phyloP scores from a whole-genome alignment of 2,329 filamentous ascomycete genomes.

The Trichoderma aggressivum region DNA sequence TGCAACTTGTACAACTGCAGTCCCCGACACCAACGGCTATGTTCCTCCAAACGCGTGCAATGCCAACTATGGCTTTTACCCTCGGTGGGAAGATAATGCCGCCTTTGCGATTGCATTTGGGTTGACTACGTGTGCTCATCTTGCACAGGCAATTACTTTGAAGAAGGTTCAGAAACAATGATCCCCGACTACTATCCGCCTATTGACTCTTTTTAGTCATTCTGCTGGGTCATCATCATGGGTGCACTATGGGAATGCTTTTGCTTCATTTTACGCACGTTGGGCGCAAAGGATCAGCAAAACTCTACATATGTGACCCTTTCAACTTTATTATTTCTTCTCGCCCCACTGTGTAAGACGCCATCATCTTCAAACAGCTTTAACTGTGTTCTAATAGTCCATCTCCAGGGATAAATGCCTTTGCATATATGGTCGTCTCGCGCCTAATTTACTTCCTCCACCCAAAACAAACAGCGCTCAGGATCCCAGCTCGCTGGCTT shows the following conservation, averaged over 20 bases:
- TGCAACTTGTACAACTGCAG: constrained; percentile 31
- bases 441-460: constrained; percentile 39
- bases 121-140: constrained; percentile 27
- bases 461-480: constrained; percentile 36
- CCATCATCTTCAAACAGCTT: not conserved
- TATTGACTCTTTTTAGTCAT: constrained; percentile 15
- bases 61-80: constrained; percentile 32
- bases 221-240: constrained; percentile 41
- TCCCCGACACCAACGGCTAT: constrained; percentile 32
- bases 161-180: constrained; percentile 28
- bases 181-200: not conserved
- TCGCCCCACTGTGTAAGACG: constrained; percentile 39
- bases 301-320: constrained; percentile 29
- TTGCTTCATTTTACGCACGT: constrained; percentile 36
- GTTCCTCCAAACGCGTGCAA: constrained; percentile 34
- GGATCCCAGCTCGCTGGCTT: constrained; percentile 36
- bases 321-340: constrained; percentile 37
- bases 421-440: constrained; percentile 44
- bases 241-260: constrained; percentile 38
- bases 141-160: constrained; percentile 30
- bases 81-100: constrained; percentile 33
- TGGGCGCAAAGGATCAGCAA: constrained; percentile 40
- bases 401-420: constrained; percentile 40
- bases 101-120: constrained; percentile 34
- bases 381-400: constrained; percentile 2